Base-by-base conservation (phyloP, 805 yeast species). In the Wickerhamomyces strasburgensis region DNA sequence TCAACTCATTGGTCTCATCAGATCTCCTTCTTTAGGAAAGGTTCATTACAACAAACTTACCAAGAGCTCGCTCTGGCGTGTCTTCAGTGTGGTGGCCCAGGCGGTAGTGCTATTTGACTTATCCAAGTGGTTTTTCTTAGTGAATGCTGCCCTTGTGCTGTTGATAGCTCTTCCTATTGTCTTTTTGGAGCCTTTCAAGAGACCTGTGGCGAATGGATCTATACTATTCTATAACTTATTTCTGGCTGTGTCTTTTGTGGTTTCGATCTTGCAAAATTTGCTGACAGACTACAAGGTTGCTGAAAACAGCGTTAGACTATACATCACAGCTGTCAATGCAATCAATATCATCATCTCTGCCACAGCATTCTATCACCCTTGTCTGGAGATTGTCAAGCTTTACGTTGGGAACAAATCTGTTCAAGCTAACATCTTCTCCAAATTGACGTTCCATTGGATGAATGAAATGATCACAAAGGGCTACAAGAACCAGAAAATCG, bases 381-480 rank as follows among this genome's bases (percentile, higher is more conserved):
- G 55, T 29, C 74, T 76, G 11, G 72, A 66, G 38, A 77, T 69
- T 31, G 51, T 47, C 4, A 43, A 58, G 19, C 48, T 47, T 26
- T 58, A 55, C 35, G 38, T 42, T 6, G 44, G 54, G 21, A 54
- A 57, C 30, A 83, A 80, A 1, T 61, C 65, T 29, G 80, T 76
- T 27, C 58, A 57, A 37, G 84, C 87, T 10, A 80, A 89, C 55
- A 64, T 88, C 13, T 75, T 90, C 45, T 81, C 95, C 3, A 67
- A 74, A 35, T 65, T 90, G 35, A 80, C 95, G 0, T 90, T 93
- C 58, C 64, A 79, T 19, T 93, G 98, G 98, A 86, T 93, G 95
- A 78, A 87, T 15, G 78, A 73, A 1, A 64, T 93, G 51, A 86
- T 93, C 80, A 73, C 65, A 47, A 75, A 75, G 36, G 98, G 98